phyloP scores from a whole-genome alignment of 768 basidiomycete species.

The Termitomyces sp. region DNA sequence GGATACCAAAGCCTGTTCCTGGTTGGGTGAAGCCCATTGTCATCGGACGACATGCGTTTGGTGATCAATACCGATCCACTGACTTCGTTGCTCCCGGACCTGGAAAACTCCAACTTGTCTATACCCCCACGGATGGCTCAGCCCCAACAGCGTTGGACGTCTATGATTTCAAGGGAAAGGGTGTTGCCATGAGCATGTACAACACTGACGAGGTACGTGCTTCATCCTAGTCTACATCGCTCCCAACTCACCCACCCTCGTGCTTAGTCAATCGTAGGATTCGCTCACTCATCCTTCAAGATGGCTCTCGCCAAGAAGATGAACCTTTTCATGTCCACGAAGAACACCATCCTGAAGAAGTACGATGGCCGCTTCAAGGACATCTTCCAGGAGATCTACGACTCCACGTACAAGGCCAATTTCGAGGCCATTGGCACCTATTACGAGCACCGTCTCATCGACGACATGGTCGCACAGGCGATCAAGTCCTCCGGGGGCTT shows the following conservation, averaged over 20 bases:
- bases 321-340: constrained; percentile 94
- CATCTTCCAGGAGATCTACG: constrained; percentile 96
- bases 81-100: constrained; percentile 89
- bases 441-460: constrained; percentile 96
- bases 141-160: constrained; percentile 68
- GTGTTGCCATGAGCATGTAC: constrained; percentile 97
- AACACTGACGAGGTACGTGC: constrained; percentile 83
- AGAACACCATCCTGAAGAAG: constrained; percentile 96
- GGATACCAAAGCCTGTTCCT: constrained; percentile 90
- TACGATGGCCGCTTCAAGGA: constrained; percentile 99
- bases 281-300: constrained; percentile 97
- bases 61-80: constrained; percentile 96
- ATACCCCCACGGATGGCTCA: constrained; percentile 76
- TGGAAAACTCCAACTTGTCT: constrained; percentile 91
- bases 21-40: constrained; percentile 97
- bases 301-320: constrained; percentile 83
- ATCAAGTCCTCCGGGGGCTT: constrained; percentile 96
- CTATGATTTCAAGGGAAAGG: constrained; percentile 89
- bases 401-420: constrained; percentile 61
- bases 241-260: not conserved
- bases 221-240: not conserved
- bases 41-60: constrained; percentile 96
- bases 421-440: constrained; percentile 73
- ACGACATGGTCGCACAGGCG: constrained; percentile 97
- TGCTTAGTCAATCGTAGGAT: constrained; percentile 79